Percentiles rank a stretch among this genome's conserved stretches.
phyloP scores from a whole-genome alignment of 2,329 filamentous ascomycete genomes.

The Ophioceras dolichostomum region DNA sequence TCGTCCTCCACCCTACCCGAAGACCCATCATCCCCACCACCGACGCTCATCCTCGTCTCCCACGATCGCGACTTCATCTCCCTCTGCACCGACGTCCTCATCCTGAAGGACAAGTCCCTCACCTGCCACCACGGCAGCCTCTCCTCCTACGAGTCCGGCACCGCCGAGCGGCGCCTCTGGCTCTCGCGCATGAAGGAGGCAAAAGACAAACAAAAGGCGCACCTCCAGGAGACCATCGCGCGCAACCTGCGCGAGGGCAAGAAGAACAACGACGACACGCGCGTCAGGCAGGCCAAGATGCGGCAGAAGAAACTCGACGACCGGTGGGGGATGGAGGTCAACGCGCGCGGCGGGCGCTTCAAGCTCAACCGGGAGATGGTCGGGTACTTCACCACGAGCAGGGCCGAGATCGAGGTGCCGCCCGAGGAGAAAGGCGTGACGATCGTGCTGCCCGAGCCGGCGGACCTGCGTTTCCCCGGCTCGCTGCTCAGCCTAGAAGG shows the following conservation, averaged over 20 bases:
- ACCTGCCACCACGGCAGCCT: conserved; percentile 67
- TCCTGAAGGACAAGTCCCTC: conserved; percentile 60
- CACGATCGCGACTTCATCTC: conserved; percentile 77
- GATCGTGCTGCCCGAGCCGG: conserved; percentile 47
- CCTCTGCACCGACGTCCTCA: conserved; percentile 63
- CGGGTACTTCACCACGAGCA: conserved; percentile 45
- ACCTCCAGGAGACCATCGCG: conserved; percentile 67
- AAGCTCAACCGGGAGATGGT: conserved; percentile 65
- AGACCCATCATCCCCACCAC: conserved; percentile 22
- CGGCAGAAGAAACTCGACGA: conserved; percentile 78
- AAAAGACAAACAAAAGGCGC: conserved; percentile 67
- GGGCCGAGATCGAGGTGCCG: conserved; percentile 62
- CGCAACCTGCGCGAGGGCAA: conserved; percentile 65
- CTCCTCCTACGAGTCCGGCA: conserved; percentile 56
- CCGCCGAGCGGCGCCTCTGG: conserved; percentile 54
- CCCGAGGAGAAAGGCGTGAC: conserved; percentile 45
- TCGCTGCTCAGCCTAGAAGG: conserved; percentile 61
- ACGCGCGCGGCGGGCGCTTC: conserved; percentile 59
- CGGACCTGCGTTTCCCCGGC: conserved; percentile 63
- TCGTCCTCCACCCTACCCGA: conserved; percentile 37
- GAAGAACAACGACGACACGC: conserved; percentile 71
- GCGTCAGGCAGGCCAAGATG: conserved; percentile 73
- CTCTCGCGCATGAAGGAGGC: conserved; percentile 68
- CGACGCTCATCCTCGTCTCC: conserved; percentile 67
- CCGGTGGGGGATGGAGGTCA: conserved; percentile 65